Evolutionary conservation across 495 filamentous ascomycete species (phyloP).

Genomic region (Aspergillus incahuasiensis): DNA sequence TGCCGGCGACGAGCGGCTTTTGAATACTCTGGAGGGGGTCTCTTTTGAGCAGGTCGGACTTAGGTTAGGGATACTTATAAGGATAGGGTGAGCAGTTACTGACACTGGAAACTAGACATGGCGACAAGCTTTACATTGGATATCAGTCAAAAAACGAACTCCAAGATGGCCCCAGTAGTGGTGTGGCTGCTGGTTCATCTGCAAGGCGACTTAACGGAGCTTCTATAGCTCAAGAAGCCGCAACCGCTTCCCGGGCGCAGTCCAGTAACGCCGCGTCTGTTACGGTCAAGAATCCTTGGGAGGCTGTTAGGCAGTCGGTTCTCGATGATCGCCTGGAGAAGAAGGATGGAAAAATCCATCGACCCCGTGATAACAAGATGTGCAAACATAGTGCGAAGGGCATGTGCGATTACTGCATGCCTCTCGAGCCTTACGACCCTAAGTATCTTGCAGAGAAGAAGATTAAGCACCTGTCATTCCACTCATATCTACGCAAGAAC

Average conservation of each 20-base stretch:
- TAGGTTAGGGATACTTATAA: slow-evolving; percentile 44
- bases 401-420: slow-evolving; percentile 99
- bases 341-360: slow-evolving; percentile 86
- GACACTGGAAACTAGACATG: slow-evolving; percentile 56
- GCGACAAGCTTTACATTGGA: slow-evolving; percentile 81
- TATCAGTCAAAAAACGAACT: slow-evolving; percentile 56
- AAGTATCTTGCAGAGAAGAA: slow-evolving; percentile 89
- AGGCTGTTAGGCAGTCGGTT: slow-evolving; percentile 77
- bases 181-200: slow-evolving; percentile 19
- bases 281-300: slow-evolving; percentile 86
- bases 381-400: slow-evolving; percentile 93
- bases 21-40: slow-evolving; percentile 62
- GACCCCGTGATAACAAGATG: slow-evolving; percentile 74
- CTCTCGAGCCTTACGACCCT: slow-evolving; percentile 86
- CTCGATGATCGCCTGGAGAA: slow-evolving; percentile 83
- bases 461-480: slow-evolving; percentile 97
- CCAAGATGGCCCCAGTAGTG: slow-evolving; percentile 47
- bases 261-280: slow-evolving; percentile 52
- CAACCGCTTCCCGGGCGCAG: slow-evolving; percentile 56
- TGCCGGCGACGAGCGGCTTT: slow-evolving; percentile 64
- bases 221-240: slow-evolving; percentile 64
- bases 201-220: slow-evolving; percentile 66
- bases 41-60: slow-evolving; percentile 67
- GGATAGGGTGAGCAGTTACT: slow-evolving; percentile 1
- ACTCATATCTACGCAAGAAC: slow-evolving; percentile 88